Conservation (phyloP, 1,284 basidiomycete species). For the Thecaphora frezii region DNA sequence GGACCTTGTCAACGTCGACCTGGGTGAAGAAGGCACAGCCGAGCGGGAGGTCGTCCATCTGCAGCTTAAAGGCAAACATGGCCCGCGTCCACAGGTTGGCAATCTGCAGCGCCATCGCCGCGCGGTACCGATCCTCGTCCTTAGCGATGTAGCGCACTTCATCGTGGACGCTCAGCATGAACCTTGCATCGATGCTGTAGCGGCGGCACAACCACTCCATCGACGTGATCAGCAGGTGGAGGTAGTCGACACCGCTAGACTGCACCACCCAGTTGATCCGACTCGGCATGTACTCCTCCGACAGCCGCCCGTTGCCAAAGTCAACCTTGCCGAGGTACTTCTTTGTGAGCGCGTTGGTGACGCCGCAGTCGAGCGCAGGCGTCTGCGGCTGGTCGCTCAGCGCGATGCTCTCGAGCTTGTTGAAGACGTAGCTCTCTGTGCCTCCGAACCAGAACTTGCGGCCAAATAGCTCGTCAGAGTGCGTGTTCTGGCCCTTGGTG, state of each 20-base stretch:
- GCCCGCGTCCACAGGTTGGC: slow-evolving; percentile 94
- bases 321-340: slow-evolving; percentile 70
- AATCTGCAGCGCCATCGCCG: slow-evolving; percentile 89
- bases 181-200: slow-evolving; percentile 86
- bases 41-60: slow-evolving; percentile 93
- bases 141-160: slow-evolving; percentile 90
- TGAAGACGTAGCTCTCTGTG: slow-evolving; percentile 96
- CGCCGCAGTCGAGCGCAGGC: slow-evolving; percentile 88
- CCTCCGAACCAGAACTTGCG: slow-evolving; percentile 95
- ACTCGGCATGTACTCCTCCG: slow-evolving; percentile 88
- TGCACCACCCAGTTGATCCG: slow-evolving; percentile 99
- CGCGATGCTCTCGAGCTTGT: slow-evolving; percentile 95
- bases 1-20: slow-evolving; percentile 86
- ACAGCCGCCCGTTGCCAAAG: slow-evolving; percentile 64
- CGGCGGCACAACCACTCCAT: slow-evolving; percentile 85
- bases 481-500: slow-evolving; percentile 75
- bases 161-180: slow-evolving; percentile 95
- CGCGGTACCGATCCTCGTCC: slow-evolving; percentile 83
- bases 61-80: slow-evolving; percentile 86
- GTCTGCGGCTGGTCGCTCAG: slow-evolving; percentile 82
- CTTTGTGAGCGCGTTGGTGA: slow-evolving; percentile 88
- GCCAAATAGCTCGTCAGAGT: slow-evolving; percentile 43
- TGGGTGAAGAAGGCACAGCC: slow-evolving; percentile 88
- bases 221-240: slow-evolving; percentile 90
- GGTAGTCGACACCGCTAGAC: slow-evolving; percentile 95